Conservation (phyloP, 2,329 filamentous ascomycete species). For the Pestalotiopsis sp. region DNA sequence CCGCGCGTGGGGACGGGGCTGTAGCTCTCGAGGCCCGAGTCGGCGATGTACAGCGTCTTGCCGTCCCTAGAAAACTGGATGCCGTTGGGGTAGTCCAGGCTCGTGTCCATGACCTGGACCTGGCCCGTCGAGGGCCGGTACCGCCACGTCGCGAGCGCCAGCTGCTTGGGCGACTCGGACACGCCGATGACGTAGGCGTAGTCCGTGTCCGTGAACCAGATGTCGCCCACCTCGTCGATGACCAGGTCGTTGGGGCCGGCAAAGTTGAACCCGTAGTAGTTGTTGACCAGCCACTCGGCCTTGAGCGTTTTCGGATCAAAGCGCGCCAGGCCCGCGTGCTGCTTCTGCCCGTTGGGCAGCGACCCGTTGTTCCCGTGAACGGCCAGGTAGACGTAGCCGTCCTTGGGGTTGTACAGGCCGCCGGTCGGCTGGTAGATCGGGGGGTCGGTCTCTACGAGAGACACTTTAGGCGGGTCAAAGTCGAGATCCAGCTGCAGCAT, state of each 20-base stretch:
- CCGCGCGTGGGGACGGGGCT: slow-evolving; percentile 23
- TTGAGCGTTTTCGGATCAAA: slow-evolving; percentile 16
- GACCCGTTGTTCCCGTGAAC: neutral
- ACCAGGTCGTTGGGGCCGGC: slow-evolving; percentile 38
- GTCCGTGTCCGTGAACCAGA: neutral
- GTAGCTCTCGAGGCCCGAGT: slow-evolving; percentile 32
- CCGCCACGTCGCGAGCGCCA: slow-evolving; percentile 37
- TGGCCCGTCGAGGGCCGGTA: slow-evolving; percentile 33
- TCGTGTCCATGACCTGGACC: slow-evolving; percentile 37
- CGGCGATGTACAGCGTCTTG: slow-evolving; percentile 38
- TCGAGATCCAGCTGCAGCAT: neutral
- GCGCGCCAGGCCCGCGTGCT: neutral
- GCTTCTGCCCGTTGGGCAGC: neutral
- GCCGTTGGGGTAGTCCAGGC: slow-evolving; percentile 40
- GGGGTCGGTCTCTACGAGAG: neutral
- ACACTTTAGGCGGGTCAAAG: neutral
- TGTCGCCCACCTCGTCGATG: slow-evolving; percentile 31
- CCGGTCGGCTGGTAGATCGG: neutral
- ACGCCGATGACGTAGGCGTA: slow-evolving; percentile 24
- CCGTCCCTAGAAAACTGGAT: slow-evolving; percentile 41
- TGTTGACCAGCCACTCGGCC: slow-evolving; percentile 26
- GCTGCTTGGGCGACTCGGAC: slow-evolving; percentile 18
- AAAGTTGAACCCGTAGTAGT: slow-evolving; percentile 36
- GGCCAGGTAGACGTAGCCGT: neutral
- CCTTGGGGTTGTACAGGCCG: neutral